phyloP scores from a whole-genome alignment of 2,329 filamentous ascomycete genomes.

The Aureobasidium subglaciale region DNA sequence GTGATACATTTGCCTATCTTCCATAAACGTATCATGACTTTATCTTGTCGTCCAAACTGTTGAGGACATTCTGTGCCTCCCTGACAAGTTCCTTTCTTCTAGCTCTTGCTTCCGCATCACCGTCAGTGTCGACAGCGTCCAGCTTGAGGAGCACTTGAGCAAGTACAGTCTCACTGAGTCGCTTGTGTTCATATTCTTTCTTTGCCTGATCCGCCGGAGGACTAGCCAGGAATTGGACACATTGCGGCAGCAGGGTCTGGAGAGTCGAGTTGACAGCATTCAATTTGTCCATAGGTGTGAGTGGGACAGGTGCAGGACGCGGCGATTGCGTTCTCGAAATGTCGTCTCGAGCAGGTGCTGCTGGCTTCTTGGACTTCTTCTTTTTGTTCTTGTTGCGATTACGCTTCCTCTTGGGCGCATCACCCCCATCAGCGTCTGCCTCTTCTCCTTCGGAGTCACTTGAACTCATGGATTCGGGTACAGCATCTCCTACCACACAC shows the following conservation, averaged over 20 bases:
- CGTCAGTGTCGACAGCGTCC: constrained; percentile 68
- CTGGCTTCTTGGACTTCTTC: constrained; percentile 35
- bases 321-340: constrained; percentile 33
- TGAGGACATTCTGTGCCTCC: constrained; percentile 61
- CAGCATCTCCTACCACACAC: constrained; percentile 50
- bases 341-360: constrained; percentile 27
- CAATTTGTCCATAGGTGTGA: constrained; percentile 54
- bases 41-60: constrained; percentile 50
- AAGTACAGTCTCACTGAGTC: constrained; percentile 67
- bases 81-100: constrained; percentile 67
- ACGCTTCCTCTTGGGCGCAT: constrained; percentile 33
- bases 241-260: constrained; percentile 57
- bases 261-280: constrained; percentile 61
- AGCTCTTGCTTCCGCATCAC: constrained; percentile 56
- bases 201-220: constrained; percentile 63
- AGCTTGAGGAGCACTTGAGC: constrained; percentile 69
- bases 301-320: constrained; percentile 30
- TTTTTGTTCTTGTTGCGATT: constrained; percentile 39
- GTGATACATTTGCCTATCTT: not conserved
- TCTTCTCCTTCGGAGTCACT: constrained; percentile 37
- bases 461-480: constrained; percentile 34
- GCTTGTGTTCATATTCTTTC: constrained; percentile 66
- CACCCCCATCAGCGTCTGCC: constrained; percentile 25
- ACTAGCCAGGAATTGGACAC: constrained; percentile 51
- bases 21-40: constrained; percentile 1